phyloP scores from a whole-genome alignment of 2,329 filamentous ascomycete genomes.

The Aspergillus sp. region DNA sequence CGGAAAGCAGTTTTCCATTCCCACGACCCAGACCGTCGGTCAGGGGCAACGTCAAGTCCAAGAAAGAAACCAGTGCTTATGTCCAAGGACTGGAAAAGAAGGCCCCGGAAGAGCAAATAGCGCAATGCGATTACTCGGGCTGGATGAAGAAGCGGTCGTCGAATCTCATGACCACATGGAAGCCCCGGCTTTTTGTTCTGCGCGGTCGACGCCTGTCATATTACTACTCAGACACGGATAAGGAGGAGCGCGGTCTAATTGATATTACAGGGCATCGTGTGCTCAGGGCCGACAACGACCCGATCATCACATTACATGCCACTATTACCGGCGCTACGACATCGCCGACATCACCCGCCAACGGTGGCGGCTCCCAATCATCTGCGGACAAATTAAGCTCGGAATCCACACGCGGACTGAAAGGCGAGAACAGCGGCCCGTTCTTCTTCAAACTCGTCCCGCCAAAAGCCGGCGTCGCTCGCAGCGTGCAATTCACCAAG shows the following conservation, averaged over 20 bases:
- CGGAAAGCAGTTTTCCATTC: conserved; percentile 41
- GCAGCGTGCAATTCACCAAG: conserved; percentile 94
- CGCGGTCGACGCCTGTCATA: conserved; percentile 87
- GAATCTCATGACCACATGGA: conserved; percentile 95
- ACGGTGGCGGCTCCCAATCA: conserved; percentile 24
- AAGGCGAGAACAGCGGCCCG: conserved; percentile 53
- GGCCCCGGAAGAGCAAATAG: conserved; percentile 71
- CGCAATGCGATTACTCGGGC: conserved; percentile 81
- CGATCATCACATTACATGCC: conserved; percentile 81
- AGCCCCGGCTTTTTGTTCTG: conserved; percentile 88
- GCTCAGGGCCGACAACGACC: conserved; percentile 86
- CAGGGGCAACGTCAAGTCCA: conserved; percentile 55
- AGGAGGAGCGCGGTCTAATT: conserved; percentile 88
- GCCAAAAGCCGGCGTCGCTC: conserved; percentile 74
- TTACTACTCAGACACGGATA: conserved; percentile 90
- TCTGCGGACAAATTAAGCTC: conserved; percentile 21
- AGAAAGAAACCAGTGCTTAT: conserved; percentile 94
- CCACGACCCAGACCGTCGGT: conserved; percentile 44
- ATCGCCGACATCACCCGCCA: conserved; percentile 51
- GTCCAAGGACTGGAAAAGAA: conserved; percentile 76
- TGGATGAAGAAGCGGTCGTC: conserved; percentile 99
- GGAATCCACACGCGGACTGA: conserved; percentile 25
- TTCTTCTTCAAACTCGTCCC: conserved; percentile 99
- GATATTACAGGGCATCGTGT: conserved; percentile 97
- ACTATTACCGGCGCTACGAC: conserved; percentile 79